Conservation (phyloP, 2,329 filamentous ascomycete genomes). For the Penicillium sp. region DNA sequence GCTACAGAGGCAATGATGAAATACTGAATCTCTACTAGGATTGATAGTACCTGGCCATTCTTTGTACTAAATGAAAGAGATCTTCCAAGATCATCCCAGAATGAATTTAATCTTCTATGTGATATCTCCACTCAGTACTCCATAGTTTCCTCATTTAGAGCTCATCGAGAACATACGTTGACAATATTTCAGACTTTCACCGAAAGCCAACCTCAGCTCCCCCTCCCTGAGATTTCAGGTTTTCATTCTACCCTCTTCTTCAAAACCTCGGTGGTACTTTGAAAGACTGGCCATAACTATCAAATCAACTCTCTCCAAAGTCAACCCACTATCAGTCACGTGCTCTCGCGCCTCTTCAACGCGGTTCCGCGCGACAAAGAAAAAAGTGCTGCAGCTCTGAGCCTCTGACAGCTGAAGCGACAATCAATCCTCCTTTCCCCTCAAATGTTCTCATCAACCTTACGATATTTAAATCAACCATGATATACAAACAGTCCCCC, state of each 20-base stretch:
- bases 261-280: not conserved
- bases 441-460: not conserved
- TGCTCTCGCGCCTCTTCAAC: constrained; percentile 28
- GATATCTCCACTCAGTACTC: not conserved
- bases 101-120: not conserved
- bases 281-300: not conserved
- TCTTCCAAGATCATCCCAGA: not conserved
- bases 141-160: not conserved
- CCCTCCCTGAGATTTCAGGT: not conserved
- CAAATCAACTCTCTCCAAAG: not conserved
- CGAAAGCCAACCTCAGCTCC: too few relatives aligned
- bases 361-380: constrained; percentile 22
- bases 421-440: not conserved
- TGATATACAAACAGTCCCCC: not conserved
- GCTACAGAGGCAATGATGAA: not conserved
- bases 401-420: not conserved
- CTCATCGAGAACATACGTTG: not conserved
- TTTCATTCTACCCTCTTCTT: not conserved
- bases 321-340: constrained; percentile 23
- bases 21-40: not conserved
- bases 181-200: not conserved
- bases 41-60: not conserved
- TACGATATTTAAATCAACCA: not conserved
- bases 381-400: constrained; percentile 9
- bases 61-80: not conserved